A percentile compares a stretch with the other conserved stretches of the same genome.
phyloP scores from a whole-genome alignment of 169 alveolate species.

The Cryptosporidium sp. region DNA sequence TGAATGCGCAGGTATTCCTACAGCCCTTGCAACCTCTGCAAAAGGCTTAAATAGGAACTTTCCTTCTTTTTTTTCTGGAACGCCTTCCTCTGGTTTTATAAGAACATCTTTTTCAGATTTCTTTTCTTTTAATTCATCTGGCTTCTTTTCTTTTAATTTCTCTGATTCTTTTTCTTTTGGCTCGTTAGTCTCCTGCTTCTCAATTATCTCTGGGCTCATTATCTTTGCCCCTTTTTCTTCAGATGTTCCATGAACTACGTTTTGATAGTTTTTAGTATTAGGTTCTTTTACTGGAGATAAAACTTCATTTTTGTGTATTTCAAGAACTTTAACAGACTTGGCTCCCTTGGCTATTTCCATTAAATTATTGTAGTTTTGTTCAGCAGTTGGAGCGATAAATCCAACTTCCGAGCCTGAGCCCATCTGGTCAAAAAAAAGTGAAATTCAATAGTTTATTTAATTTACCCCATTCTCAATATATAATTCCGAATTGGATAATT shows the following conservation, averaged over 20 bases:
- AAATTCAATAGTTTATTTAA: not conserved
- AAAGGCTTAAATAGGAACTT: conserved; percentile 37
- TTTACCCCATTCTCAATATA: not conserved
- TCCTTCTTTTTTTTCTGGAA: not conserved
- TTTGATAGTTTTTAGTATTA: not conserved
- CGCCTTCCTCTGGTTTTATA: not conserved
- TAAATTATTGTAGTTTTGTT: conserved; percentile 17
- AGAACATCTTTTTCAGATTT: not conserved
- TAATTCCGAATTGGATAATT: not conserved
- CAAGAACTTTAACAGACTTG: not conserved
- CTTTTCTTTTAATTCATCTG: not conserved
- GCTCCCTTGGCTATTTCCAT: conserved; percentile 19
- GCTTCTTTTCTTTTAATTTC: not conserved
- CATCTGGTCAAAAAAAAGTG: not conserved
- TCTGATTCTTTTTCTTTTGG: not conserved
- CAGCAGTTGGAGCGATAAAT: conserved; percentile 15
- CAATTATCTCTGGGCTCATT: not conserved
- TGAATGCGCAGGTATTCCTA: conserved; percentile 72
- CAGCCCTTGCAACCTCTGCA: conserved; percentile 74
- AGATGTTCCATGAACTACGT: not conserved
- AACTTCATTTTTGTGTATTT: conserved; percentile 1
- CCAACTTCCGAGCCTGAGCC: not conserved
- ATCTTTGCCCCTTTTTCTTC: not conserved
- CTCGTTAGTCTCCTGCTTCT: not conserved
- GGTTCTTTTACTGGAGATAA: not conserved